A percentile compares a stretch with the other conserved stretches of the same genome.
Conservation (phyloP, 176 grass and related monocot species). For the Juncus effusus region DNA sequence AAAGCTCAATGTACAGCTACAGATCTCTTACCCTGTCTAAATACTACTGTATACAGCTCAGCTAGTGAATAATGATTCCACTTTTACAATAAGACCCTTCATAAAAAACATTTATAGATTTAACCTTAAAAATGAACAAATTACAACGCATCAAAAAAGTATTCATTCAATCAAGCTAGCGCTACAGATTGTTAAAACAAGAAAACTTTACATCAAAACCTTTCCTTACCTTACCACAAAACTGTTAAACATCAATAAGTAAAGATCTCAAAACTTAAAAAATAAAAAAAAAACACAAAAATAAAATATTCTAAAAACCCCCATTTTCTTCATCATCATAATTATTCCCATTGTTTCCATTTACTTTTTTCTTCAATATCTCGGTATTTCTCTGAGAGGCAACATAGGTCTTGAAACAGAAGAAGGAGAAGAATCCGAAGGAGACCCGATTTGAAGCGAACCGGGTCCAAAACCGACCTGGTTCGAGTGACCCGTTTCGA, state of each 20-base stretch:
- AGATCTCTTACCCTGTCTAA: too few species aligned
- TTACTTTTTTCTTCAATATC: slow-evolving; percentile 32
- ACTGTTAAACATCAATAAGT: slow-evolving; percentile 89
- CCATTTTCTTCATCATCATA: slow-evolving; percentile 42
- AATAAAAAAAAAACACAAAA: slow-evolving; percentile 31
- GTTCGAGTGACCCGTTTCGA: slow-evolving; percentile 29
- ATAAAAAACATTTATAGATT: slow-evolving; percentile 5
- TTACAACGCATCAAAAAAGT: slow-evolving; percentile 18
- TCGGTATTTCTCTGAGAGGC: slow-evolving; percentile 72
- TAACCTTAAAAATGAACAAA: slow-evolving; percentile 1
- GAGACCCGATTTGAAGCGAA: slow-evolving; percentile 47
- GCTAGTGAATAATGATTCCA: too few species aligned
- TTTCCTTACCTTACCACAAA: slow-evolving; percentile 88
- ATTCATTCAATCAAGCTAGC: slow-evolving; percentile 17
- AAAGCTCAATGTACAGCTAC: too few species aligned
- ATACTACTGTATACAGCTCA: too few species aligned
- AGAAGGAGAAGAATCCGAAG: slow-evolving; percentile 49
- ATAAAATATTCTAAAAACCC: slow-evolving; percentile 33
- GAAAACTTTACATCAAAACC: slow-evolving; percentile 89
- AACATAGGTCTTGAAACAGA: slow-evolving; percentile 60
- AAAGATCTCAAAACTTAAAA: slow-evolving; percentile 36
- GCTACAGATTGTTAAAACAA: slow-evolving; percentile 27
- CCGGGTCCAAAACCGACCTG: slow-evolving; percentile 33
- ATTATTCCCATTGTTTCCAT: background rate
- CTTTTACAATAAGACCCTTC: too few species aligned